phyloP scores from a whole-genome alignment of 2,329 filamentous ascomycete genomes.

The Botrytis medusae region DNA sequence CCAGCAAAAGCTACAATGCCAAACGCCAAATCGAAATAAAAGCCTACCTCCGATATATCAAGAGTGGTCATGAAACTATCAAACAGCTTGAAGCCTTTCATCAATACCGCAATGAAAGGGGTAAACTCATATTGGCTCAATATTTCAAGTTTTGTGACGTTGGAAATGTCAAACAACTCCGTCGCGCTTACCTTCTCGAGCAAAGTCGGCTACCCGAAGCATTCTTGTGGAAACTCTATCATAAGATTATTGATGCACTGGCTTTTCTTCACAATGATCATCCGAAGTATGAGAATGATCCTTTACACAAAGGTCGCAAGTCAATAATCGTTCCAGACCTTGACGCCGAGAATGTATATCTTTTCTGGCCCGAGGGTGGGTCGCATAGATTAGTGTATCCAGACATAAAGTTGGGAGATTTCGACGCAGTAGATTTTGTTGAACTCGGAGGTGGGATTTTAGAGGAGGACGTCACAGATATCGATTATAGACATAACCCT shows the following conservation, averaged over 20 bases:
- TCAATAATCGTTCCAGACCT: background rate
- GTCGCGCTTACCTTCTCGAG: background rate
- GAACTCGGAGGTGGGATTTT: background rate
- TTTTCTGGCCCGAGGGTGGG: background rate
- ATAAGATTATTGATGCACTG: background rate
- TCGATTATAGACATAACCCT: background rate
- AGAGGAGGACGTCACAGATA: background rate
- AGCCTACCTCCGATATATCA: slow-evolving; percentile 2
- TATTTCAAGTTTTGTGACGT: slow-evolving; percentile 9
- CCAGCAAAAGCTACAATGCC: background rate
- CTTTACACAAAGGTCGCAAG: background rate
- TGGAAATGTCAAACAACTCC: slow-evolving; percentile 7
- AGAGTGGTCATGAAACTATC: slow-evolving; percentile 5
- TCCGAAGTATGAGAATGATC: slow-evolving; percentile 9
- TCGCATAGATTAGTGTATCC: background rate
- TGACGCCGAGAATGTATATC: slow-evolving; percentile 6
- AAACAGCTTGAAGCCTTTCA: slow-evolving; percentile 9
- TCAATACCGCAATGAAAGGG: background rate
- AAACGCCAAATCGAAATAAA: background rate
- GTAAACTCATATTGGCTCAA: background rate
- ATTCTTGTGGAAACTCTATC: slow-evolving; percentile 11
- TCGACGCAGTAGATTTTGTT: background rate
- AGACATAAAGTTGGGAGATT: background rate
- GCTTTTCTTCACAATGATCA: slow-evolving; percentile 19
- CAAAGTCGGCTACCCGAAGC: background rate